Evolutionary conservation across 108 stramenopile genomes (phyloP), one percentile per base, ranked within the genome.

Genomic region (Cyclotella baltica): DNA sequence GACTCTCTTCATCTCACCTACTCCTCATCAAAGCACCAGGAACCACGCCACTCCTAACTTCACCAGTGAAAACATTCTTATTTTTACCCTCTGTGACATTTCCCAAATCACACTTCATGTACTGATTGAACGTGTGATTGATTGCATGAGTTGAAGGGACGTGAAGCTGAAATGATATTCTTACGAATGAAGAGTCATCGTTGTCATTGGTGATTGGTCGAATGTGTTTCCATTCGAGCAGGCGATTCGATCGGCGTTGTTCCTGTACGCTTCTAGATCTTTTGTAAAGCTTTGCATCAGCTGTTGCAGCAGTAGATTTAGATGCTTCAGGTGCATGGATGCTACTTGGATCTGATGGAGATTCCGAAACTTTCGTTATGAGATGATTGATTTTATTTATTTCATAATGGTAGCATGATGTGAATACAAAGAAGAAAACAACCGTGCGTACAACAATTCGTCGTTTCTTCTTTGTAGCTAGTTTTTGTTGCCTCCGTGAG

Each of bases 151-250:
- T 35, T 13, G 52, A 28, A 25, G 58, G 57, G 46, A 22, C 20
- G 38, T 72, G 58, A 1, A 72, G 40, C 36, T 72, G 71, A 61
- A 72, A 72, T 43, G 40, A 43, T 6, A 43, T 43, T 43, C 13
- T 43, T n/a, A n/a, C n/a, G 40, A 43, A 10, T 43, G 40, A 6
- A 43, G 6, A 10, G 13, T 6, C 40, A 43, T 43, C 40, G 40
- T 6, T 43, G 13, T 43, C 13, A 13, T 6, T 43, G 40, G 6
- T 43, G 40, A 43, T 43, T 13, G 40, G 40, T 43, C 13, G 40
- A 43, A 43, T 43, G 13, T 43, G 40, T 13, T 13, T 43, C 40
- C 40, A 43, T 43, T 43, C 13, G 6, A 6, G 40, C 13, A 43
- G n/a, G n/a, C n/a, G n/a, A n/a, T n/a, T n/a, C n/a, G n/a, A n/a